Conservation (phyloP, 495 filamentous ascomycete genomes). For the Penicillium atrosanguineum region DNA sequence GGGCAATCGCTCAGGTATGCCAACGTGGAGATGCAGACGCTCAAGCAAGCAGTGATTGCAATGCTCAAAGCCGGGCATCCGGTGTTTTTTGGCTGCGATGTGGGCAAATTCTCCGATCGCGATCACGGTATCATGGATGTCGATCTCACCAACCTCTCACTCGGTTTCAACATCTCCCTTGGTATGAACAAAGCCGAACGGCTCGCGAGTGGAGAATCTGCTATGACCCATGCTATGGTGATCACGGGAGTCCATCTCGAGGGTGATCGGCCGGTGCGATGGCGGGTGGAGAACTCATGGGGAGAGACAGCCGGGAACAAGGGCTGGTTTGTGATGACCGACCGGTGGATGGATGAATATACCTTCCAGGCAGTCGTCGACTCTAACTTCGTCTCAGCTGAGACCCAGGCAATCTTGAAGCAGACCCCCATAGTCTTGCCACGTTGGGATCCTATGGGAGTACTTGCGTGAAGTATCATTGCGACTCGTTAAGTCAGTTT, state of each 20-base stretch:
- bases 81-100: slow-evolving; percentile 86
- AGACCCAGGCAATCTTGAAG: slow-evolving; percentile 64
- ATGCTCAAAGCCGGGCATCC: slow-evolving; percentile 75
- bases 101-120: slow-evolving; percentile 72
- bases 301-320: slow-evolving; percentile 62
- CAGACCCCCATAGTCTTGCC: slow-evolving; percentile 68
- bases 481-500: no score
- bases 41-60: slow-evolving; percentile 69
- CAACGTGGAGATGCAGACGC: slow-evolving; percentile 69
- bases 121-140: slow-evolving; percentile 73
- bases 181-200: slow-evolving; percentile 71
- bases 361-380: slow-evolving; percentile 86
- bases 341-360: slow-evolving; percentile 86
- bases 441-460: slow-evolving; percentile 88
- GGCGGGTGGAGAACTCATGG: slow-evolving; percentile 88
- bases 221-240: slow-evolving; percentile 92
- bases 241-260: slow-evolving; percentile 78
- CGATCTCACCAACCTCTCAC: slow-evolving; percentile 66
- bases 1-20: slow-evolving; percentile 72
- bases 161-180: slow-evolving; percentile 73
- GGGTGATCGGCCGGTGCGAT: slow-evolving; percentile 62
- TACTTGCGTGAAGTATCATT: slow-evolving; percentile 55
- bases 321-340: slow-evolving; percentile 85
- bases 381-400: slow-evolving; percentile 60
- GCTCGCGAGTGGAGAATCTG: slow-evolving; percentile 65